Percentiles rank a stretch among this genome's conserved stretches.
These are phyloP conservation scores for Erigeron canadensis DNA, from an alignment of 129 eudicot genomes.

Conservation along the genomic window DNA sequence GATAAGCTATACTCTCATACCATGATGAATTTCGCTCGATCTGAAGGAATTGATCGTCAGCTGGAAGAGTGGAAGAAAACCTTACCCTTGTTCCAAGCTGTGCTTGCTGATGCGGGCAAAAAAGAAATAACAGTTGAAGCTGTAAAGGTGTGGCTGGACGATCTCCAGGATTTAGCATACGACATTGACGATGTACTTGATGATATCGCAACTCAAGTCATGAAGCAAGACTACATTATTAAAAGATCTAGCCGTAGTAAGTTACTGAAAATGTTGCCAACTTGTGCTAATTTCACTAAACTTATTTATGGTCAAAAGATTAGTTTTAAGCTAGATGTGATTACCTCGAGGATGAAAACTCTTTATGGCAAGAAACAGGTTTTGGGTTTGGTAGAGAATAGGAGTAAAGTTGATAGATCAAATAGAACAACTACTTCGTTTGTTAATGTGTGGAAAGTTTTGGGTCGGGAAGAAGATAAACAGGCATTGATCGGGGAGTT, in stretches of 20 bases:
- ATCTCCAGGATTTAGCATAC: not conserved
- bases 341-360: not conserved
- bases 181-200: slow-evolving; percentile 17
- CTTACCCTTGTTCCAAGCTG: not conserved
- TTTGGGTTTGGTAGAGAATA: not conserved
- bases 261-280: slow-evolving; percentile 9
- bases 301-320: not conserved
- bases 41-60: not conserved
- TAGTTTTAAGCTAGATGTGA: slow-evolving; percentile 6
- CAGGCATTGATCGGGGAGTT: not conserved
- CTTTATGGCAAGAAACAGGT: not conserved
- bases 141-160: not conserved
- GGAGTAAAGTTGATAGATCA: not conserved
- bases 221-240: not conserved
- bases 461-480: not conserved
- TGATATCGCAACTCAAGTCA: not conserved
- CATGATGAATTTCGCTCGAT: not conserved
- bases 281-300: slow-evolving; percentile 6
- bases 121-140: not conserved
- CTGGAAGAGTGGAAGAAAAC: slow-evolving; percentile 3
- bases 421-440: not conserved
- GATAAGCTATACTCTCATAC: not conserved
- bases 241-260: not conserved
- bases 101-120: not conserved
- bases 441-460: not conserved